A percentile compares a stretch with the other conserved stretches of the same genome.
Evolutionary conservation across 164 flowering plant species (phyloP).

Genomic region (Sextonia rubra): DNA sequence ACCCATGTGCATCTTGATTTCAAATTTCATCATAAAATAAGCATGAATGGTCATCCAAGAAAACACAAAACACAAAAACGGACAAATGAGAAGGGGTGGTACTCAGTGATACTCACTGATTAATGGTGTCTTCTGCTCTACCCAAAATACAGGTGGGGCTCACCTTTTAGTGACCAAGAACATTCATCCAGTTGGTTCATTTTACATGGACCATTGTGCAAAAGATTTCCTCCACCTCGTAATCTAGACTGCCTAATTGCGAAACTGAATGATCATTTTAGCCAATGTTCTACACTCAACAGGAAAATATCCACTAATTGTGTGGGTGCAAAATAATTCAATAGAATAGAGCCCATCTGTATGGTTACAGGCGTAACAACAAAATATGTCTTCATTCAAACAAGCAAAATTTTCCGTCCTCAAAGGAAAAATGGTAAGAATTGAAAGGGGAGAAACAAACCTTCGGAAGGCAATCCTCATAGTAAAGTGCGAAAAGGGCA

Average conservation of each 20-base stretch:
- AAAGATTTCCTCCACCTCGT: background rate
- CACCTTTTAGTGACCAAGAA: background rate
- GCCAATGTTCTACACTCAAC: background rate
- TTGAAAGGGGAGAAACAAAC: constrained; percentile 23
- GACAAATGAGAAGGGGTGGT: background rate
- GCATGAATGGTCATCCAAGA: background rate
- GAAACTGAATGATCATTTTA: background rate
- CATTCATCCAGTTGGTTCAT: background rate
- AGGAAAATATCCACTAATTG: no score
- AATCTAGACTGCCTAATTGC: background rate
- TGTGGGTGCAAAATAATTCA: background rate
- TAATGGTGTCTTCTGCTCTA: background rate
- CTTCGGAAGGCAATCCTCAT: constrained; percentile 78
- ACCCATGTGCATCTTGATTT: background rate
- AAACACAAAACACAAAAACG: background rate
- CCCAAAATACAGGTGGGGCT: background rate
- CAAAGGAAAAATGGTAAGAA: background rate
- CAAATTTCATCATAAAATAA: background rate
- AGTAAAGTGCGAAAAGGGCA: constrained; percentile 86
- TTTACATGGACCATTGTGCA: background rate
- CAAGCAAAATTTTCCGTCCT: background rate
- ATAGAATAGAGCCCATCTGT: background rate
- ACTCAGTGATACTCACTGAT: background rate
- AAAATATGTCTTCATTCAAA: background rate
- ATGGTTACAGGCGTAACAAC: background rate